Percentiles rank a stretch among this genome's conserved stretches.
Conservation (phyloP, 2,329 filamentous ascomycete species). For the Claviceps purpurea region DNA sequence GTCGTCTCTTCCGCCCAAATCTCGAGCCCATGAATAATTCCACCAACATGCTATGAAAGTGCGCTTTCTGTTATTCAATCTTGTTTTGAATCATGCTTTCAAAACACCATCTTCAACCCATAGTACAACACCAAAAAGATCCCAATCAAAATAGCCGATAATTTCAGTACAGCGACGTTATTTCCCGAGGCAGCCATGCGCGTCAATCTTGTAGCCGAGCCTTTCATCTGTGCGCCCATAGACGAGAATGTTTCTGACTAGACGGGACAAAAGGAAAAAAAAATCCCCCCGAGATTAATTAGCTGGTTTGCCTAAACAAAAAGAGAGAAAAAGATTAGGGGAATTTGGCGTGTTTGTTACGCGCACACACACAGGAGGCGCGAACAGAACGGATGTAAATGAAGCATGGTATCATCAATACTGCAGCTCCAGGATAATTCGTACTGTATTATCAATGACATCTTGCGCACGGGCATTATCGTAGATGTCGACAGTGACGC, state of each 20-base stretch:
- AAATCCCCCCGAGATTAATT: too few species aligned
- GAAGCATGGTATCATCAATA: too few species aligned
- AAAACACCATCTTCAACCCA: conserved; percentile 50
- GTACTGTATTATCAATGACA: conserved; percentile 75
- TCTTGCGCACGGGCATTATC: conserved; percentile 83
- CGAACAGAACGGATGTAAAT: too few species aligned
- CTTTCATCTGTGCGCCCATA: conserved; percentile 70
- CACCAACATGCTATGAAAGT: neutral
- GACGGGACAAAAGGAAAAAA: neutral
- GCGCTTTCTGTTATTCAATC: neutral
- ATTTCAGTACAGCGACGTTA: conserved; percentile 78
- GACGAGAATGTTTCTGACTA: conserved; percentile 84
- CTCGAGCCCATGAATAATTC: too few species aligned
- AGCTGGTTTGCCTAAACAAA: conserved; percentile 18
- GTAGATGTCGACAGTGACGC: conserved; percentile 95
- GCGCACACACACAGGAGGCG: too few species aligned
- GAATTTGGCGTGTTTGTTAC: neutral
- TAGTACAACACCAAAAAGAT: conserved; percentile 66
- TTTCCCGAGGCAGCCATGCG: conserved; percentile 88
- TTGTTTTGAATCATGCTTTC: neutral
- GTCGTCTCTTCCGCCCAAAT: too few species aligned
- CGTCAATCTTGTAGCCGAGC: conserved; percentile 67
- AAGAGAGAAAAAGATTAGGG: neutral
- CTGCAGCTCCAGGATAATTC: conserved; percentile 12
- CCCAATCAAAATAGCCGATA: conserved; percentile 69